Evolutionary conservation across 2,329 filamentous ascomycete genomes (phyloP).

Genomic region (Proliferodiscus dingleyae): DNA sequence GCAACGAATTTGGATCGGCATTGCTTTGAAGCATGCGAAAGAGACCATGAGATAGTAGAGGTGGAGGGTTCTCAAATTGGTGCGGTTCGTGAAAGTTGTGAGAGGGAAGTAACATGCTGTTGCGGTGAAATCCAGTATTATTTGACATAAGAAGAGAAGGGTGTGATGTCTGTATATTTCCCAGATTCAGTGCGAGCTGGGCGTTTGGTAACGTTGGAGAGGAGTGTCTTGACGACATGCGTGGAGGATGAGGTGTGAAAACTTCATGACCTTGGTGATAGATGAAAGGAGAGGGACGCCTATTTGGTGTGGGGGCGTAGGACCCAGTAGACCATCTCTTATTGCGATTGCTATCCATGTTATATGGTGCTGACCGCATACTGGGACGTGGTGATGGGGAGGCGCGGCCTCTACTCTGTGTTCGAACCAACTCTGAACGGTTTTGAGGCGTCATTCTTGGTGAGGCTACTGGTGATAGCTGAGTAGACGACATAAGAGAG

Average conservation of each 20-base stretch:
- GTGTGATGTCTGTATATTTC: conserved; percentile 53
- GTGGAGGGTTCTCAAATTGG: conserved; percentile 54
- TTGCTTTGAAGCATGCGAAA: conserved; percentile 74
- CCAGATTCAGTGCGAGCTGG: conserved; percentile 42
- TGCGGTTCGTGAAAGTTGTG: conserved; percentile 44
- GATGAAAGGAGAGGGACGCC: conserved; percentile 55
- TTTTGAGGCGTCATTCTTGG: conserved; percentile 60
- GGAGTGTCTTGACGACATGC: conserved; percentile 50
- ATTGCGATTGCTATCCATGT: conserved; percentile 58
- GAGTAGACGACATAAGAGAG: conserved; percentile 65
- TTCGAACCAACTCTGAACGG: conserved; percentile 56
- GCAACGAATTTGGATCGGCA: conserved; percentile 61
- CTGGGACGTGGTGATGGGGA: conserved; percentile 67
- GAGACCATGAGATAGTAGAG: conserved; percentile 63
- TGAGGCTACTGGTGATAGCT: conserved; percentile 68
- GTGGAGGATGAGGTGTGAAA: conserved; percentile 49
- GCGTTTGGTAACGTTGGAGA: conserved; percentile 40
- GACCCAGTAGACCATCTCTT: conserved; percentile 79
- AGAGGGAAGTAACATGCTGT: conserved; percentile 55
- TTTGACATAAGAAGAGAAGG: conserved; percentile 52
- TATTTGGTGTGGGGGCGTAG: conserved; percentile 53
- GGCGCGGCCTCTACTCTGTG: conserved; percentile 63
- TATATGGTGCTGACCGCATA: conserved; percentile 66
- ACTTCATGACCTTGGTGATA: conserved; percentile 58
- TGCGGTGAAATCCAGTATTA: conserved; percentile 46